Percentiles rank a stretch among this genome's conserved stretches.
Conservation (phyloP, 163 green algal genomes). For the Coccomyxa subellipsoidea region DNA sequence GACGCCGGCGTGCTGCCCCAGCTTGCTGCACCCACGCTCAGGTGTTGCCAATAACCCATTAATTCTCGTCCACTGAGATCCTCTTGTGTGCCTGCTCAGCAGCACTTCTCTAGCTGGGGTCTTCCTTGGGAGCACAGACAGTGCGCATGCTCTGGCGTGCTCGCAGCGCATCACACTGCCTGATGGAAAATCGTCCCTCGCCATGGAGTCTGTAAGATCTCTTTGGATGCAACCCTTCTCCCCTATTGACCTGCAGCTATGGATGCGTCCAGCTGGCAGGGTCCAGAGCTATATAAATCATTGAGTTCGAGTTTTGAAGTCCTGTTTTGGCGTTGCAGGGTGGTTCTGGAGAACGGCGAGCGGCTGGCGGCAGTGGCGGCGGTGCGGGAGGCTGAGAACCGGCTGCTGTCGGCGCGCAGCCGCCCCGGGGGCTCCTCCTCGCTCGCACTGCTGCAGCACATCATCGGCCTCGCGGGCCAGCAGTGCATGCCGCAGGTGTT, state of each 20-base stretch:
- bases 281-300: too few species aligned
- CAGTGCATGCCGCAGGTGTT: not conserved
- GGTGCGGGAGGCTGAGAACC: not conserved
- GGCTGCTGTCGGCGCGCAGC: not conserved
- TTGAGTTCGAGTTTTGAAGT: not conserved
- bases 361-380: not conserved
- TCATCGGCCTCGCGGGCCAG: not conserved
- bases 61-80: too few species aligned
- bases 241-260: too few species aligned
- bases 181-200: too few species aligned
- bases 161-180: not conserved
- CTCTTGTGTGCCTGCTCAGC: too few species aligned
- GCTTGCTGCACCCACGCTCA: not conserved
- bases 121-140: not conserved
- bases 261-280: too few species aligned
- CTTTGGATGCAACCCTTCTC: not conserved
- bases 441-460: not conserved
- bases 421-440: not conserved
- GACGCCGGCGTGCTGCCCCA: not conserved
- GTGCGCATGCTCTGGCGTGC: not conserved
- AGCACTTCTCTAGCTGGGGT: too few species aligned
- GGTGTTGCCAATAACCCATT: too few species aligned
- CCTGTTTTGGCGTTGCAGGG: not conserved
- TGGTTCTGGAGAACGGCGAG: constrained; percentile 9
- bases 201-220: too few species aligned